These are phyloP conservation scores for Poa pratensis DNA, from an alignment of 176 grass and related monocot genomes.

Conservation along the genomic window DNA sequence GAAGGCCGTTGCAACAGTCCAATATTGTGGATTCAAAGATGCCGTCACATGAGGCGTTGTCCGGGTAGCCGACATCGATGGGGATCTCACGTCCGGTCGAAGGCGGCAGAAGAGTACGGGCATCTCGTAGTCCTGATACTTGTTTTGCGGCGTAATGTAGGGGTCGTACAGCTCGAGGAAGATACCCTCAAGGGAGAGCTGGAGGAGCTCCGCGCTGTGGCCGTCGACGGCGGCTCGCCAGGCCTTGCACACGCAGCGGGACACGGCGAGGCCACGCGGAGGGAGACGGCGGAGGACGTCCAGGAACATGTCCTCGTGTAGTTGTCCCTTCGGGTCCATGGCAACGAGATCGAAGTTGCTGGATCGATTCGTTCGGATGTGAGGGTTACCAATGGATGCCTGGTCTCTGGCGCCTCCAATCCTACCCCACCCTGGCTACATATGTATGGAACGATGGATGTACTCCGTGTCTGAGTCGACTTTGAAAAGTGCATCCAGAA, in stretches of 20 bases:
- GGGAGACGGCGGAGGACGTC: neutral
- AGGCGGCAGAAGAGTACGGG: neutral
- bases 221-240: neutral
- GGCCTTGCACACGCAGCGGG: slow-evolving; percentile 6
- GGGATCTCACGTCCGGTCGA: neutral
- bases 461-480: too few relatives aligned
- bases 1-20: neutral
- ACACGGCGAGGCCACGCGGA: neutral
- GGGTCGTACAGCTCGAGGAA: neutral
- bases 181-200: neutral
- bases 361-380: too few relatives aligned
- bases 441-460: too few relatives aligned
- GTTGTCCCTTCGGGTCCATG: neutral
- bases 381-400: too few relatives aligned
- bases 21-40: neutral
- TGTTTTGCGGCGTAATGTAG: neutral
- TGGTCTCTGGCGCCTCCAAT: too few relatives aligned
- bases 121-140: neutral
- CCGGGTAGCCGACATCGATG: neutral
- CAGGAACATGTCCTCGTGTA: neutral
- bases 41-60: neutral
- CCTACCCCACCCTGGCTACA: too few relatives aligned
- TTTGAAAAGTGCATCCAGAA: too few relatives aligned
- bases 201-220: neutral
- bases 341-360: too few relatives aligned